These are phyloP conservation scores for Bipolaris cookei DNA, from an alignment of 2,329 filamentous ascomycete species.

Conservation along the genomic window DNA sequence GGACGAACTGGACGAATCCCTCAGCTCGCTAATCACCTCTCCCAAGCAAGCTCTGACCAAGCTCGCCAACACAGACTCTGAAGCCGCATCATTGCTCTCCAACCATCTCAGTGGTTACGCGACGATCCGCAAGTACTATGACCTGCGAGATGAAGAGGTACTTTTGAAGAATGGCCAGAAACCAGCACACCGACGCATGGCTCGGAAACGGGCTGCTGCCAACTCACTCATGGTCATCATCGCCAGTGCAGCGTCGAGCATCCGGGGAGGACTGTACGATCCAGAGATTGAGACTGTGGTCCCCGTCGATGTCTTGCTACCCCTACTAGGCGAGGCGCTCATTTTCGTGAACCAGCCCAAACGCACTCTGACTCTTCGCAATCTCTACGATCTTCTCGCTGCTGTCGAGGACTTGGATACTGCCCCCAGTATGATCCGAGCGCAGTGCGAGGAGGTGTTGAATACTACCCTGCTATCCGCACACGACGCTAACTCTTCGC, in stretches of 20 bases:
- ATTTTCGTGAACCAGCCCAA: slow-evolving; percentile 72
- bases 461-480: slow-evolving; percentile 74
- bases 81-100: slow-evolving; percentile 82
- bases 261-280: slow-evolving; percentile 89
- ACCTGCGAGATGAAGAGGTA: slow-evolving; percentile 76
- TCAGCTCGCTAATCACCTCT: slow-evolving; percentile 72
- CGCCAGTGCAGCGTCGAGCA: slow-evolving; percentile 84
- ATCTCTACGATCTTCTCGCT: slow-evolving; percentile 77
- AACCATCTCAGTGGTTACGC: slow-evolving; percentile 91
- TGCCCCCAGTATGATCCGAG: slow-evolving; percentile 73
- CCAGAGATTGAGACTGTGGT: slow-evolving; percentile 80
- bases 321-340: slow-evolving; percentile 81
- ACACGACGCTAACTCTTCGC: slow-evolving; percentile 52
- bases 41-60: slow-evolving; percentile 74
- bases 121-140: slow-evolving; percentile 87
- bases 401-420: slow-evolving; percentile 82
- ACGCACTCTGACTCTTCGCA: slow-evolving; percentile 68
- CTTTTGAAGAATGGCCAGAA: slow-evolving; percentile 45
- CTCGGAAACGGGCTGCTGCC: slow-evolving; percentile 72
- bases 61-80: slow-evolving; percentile 75
- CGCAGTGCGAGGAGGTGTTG: slow-evolving; percentile 79
- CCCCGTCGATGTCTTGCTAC: slow-evolving; percentile 83
- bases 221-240: slow-evolving; percentile 81
- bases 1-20: slow-evolving; percentile 73
- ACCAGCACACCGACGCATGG: slow-evolving; percentile 59